Evolutionary conservation across 305 asterid genomes (phyloP).

Genomic region (Rubia tinctorum): DNA sequence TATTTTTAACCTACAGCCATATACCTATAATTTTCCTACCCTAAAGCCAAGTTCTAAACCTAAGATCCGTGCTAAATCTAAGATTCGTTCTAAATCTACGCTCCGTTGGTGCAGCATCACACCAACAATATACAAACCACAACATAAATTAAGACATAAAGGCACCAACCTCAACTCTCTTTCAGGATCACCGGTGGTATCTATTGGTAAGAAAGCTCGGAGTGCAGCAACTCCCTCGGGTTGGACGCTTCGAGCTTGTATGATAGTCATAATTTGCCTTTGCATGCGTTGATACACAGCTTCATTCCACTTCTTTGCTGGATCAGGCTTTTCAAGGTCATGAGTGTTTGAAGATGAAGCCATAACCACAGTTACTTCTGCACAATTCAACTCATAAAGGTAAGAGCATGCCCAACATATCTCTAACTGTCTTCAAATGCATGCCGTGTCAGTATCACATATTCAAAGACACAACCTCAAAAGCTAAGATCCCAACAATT

Average conservation of each 20-base stretch:
- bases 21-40: too few species aligned
- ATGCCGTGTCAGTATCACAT: background rate
- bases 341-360: slow-evolving; percentile 33
- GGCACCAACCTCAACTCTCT: slow-evolving; percentile 55
- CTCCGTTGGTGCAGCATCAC: too few species aligned
- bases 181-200: slow-evolving; percentile 42
- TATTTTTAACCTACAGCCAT: too few species aligned
- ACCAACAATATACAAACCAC: too few species aligned
- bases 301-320: slow-evolving; percentile 57
- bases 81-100: too few species aligned
- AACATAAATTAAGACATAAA: too few species aligned
- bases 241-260: too few species aligned
- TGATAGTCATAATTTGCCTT: slow-evolving; percentile 21
- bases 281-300: slow-evolving; percentile 68
- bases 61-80: too few species aligned
- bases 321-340: slow-evolving; percentile 21
- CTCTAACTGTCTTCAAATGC: too few species aligned
- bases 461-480: background rate
- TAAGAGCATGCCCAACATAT: background rate
- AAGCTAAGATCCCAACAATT: background rate
- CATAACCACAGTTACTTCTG: slow-evolving; percentile 25
- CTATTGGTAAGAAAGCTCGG: slow-evolving; percentile 31
- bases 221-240: too few species aligned
- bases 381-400: background rate
- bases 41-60: too few species aligned